A percentile compares a stretch with the other conserved stretches of the same genome.
These are phyloP conservation scores for Suillus clintonianus DNA, from an alignment of 768 basidiomycete genomes.

Conservation along the genomic window DNA sequence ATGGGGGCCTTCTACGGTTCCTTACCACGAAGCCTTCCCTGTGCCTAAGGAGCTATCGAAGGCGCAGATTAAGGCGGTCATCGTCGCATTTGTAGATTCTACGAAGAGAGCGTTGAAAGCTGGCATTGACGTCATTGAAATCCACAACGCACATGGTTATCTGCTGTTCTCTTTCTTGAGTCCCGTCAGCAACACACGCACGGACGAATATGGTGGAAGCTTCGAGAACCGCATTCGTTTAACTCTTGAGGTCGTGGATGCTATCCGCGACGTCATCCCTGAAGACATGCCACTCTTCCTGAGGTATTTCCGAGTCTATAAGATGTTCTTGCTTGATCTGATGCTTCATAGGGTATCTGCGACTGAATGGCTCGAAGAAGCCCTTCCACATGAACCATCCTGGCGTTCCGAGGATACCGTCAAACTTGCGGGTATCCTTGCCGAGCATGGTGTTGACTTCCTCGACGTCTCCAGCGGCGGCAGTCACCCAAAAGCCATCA, in stretches of 20 bases:
- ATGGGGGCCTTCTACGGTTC: constrained; percentile 56
- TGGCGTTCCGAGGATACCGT: constrained; percentile 75
- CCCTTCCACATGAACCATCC: constrained; percentile 56
- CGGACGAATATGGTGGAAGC: constrained; percentile 70
- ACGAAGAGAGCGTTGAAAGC: constrained; percentile 55
- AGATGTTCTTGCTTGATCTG: not conserved
- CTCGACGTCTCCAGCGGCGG: constrained; percentile 75
- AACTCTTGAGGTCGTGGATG: constrained; percentile 62
- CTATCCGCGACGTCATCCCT: constrained; percentile 61
- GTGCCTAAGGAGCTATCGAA: constrained; percentile 56
- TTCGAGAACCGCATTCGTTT: constrained; percentile 73
- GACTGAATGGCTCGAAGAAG: constrained; percentile 71
- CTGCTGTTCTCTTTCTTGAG: constrained; percentile 58
- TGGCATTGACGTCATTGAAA: constrained; percentile 59
- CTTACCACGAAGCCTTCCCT: constrained; percentile 44
- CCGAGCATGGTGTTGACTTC: constrained; percentile 69
- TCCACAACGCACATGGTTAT: constrained; percentile 69
- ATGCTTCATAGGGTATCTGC: constrained; percentile 54
- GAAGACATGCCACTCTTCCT: constrained; percentile 69
- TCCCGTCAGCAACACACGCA: constrained; percentile 61
- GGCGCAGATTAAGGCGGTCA: constrained; percentile 58
- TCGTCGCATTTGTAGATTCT: constrained; percentile 54
- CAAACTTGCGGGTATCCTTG: constrained; percentile 57
- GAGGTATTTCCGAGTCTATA: constrained; percentile 39
- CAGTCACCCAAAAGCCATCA: constrained; percentile 41